phyloP scores from a whole-genome alignment of 2,329 filamentous ascomycete species.

The Colletotrichum lupini region DNA sequence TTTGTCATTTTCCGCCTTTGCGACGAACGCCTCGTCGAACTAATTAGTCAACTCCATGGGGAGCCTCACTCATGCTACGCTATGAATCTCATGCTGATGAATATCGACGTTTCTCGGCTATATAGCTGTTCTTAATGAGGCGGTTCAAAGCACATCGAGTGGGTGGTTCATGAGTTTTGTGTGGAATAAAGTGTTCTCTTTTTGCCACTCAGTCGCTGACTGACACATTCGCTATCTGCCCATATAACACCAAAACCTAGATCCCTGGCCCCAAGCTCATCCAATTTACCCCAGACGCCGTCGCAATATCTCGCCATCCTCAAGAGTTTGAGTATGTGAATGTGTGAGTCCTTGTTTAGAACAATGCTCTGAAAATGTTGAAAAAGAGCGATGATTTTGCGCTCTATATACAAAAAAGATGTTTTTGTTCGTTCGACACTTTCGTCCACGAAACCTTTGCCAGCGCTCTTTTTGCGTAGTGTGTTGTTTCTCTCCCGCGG shows the following conservation, averaged over 20 bases:
- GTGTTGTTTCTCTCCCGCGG: not conserved
- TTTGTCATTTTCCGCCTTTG: not conserved
- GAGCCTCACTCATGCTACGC: not conserved
- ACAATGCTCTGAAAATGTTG: not conserved
- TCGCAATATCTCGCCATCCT: not conserved
- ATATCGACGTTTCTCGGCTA: not conserved
- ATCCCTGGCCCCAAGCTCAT: not conserved
- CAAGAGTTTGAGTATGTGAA: not conserved
- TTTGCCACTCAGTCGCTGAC: not conserved
- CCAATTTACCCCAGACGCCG: constrained; percentile 9
- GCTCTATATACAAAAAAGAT: constrained; percentile 4
- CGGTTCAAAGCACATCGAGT: not conserved
- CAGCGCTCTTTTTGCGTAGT: not conserved
- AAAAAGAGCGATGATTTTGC: not conserved
- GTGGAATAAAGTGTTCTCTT: not conserved
- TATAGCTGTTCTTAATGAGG: not conserved
- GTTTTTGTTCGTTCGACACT: not conserved
- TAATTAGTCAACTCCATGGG: not conserved
- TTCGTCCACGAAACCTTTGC: not conserved
- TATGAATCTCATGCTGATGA: not conserved
- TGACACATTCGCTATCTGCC: not conserved
- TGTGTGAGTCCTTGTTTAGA: not conserved
- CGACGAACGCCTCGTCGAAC: not conserved
- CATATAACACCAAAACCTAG: not conserved
- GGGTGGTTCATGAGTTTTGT: not conserved